Evolutionary conservation across 345 rosid species (phyloP), one percentile per base, ranked within the genome.

Genomic region (Salix suchowensis): DNA sequence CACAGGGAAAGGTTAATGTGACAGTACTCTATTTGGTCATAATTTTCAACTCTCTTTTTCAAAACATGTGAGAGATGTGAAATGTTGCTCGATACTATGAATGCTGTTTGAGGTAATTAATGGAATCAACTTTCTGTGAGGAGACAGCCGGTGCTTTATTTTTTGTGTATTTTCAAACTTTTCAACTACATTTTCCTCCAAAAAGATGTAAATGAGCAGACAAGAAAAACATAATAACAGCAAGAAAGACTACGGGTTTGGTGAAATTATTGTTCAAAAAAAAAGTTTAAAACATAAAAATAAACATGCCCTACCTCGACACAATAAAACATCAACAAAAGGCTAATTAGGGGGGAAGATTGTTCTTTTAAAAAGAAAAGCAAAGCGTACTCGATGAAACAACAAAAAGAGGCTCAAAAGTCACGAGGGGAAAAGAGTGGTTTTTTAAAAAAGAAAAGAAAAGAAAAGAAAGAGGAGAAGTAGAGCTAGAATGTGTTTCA

Each of bases 111-210:
- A 55, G 62, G 62, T 55, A 9, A 55, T 3, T n/a, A 55, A 55
- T 9, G n/a, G 26, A n/a, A 8, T 55, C 24, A 21, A 55, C 61
- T n/a, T 55, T n/a, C 3, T 21, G 13, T 8, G 23, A n/a, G 24
- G 61, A 55, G 61, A 24, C 61, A 55, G n/a, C 26, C 26, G 62
- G n/a, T 55, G 61, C 61, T 55, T 8, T 2, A 1, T 55, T 8
- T 21, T 55, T 21, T 55, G 58, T 55, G 58, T 18, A 28, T 54
- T 73, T 78, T 66, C 64, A 58, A 68, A 60, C 58, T 68, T 76
- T 76, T 77, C 37, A 24, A 10, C 48, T 46, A 5, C 18, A n/a
- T 46, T 37, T 37, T 18, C 13, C 24, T 42, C 2, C 37, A 42
- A 69, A 30, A 54, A 4, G 32, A 21, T 2, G 61, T 11, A n/a